Evolutionary conservation across 1,284 basidiomycete species (phyloP).

Genomic region (Trametes pubescens): DNA sequence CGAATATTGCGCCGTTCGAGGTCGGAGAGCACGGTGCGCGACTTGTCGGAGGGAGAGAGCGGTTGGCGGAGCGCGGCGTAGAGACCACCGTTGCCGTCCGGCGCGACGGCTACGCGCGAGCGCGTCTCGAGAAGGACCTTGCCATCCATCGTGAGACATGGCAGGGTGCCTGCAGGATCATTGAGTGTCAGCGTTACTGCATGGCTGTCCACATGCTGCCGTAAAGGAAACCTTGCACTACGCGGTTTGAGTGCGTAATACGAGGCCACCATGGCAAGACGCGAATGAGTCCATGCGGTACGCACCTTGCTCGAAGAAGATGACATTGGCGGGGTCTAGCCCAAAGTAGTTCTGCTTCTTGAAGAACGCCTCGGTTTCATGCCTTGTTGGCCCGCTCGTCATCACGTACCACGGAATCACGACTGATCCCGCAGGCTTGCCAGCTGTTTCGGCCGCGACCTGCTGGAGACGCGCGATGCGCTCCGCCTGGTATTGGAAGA

Average conservation of each 20-base stretch:
- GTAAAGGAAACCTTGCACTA: background rate
- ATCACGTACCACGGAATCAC: constrained; percentile 97
- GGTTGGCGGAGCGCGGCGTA: constrained; percentile 92
- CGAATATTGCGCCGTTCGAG: constrained; percentile 80
- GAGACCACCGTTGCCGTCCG: constrained; percentile 97
- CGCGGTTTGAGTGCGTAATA: background rate
- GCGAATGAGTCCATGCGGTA: background rate
- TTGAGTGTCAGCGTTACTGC: constrained; percentile 16
- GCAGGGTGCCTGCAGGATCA: constrained; percentile 80
- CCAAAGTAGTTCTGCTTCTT: constrained; percentile 85
- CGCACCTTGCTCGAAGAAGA: constrained; percentile 98
- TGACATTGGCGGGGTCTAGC: constrained; percentile 79
- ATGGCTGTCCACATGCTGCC: background rate
- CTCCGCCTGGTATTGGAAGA: constrained; percentile 98
- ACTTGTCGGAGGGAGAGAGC: constrained; percentile 65
- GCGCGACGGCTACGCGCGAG: constrained; percentile 88
- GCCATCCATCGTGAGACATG: constrained; percentile 94
- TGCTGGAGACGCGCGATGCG: constrained; percentile 86
- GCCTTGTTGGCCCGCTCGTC: constrained; percentile 96
- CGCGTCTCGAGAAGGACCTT: constrained; percentile 90
- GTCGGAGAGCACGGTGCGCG: constrained; percentile 85
- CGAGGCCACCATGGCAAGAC: background rate
- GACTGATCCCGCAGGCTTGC: constrained; percentile 65
- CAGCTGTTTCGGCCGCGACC: constrained; percentile 69
- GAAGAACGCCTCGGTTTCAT: constrained; percentile 90